Percentiles rank a stretch among this genome's conserved stretches.
phyloP scores from a whole-genome alignment of 192 early-diverging fungal species.

The Spizellomyces punctatus region DNA sequence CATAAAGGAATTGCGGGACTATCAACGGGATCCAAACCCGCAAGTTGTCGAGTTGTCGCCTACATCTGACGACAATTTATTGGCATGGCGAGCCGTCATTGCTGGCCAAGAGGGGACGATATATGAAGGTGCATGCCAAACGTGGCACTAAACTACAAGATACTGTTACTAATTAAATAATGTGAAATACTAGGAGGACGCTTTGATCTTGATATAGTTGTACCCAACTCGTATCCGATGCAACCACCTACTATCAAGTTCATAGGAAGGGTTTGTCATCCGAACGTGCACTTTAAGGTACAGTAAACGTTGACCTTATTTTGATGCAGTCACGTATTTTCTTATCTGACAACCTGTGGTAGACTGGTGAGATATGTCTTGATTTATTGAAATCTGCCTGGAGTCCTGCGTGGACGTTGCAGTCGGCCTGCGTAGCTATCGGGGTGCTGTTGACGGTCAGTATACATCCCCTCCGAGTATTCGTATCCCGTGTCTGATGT shows the following conservation, averaged over 20 bases:
- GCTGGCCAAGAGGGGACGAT: slow-evolving; percentile 65
- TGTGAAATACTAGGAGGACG: slow-evolving; percentile 53
- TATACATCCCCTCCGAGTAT: not conserved
- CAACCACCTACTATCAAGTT: slow-evolving; percentile 78
- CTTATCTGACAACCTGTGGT: slow-evolving; percentile 6
- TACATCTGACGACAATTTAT: slow-evolving; percentile 65
- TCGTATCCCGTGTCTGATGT: not conserved
- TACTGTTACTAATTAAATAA: slow-evolving; percentile 5
- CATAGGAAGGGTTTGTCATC: slow-evolving; percentile 79
- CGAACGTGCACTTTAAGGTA: slow-evolving; percentile 94
- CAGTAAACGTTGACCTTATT: not conserved
- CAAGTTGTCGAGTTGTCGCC: slow-evolving; percentile 68
- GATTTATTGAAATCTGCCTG: slow-evolving; percentile 93
- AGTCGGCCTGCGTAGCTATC: slow-evolving; percentile 83
- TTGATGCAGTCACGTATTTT: not conserved
- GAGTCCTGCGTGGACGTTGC: slow-evolving; percentile 94
- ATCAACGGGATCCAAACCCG: slow-evolving; percentile 41
- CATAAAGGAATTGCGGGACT: slow-evolving; percentile 60
- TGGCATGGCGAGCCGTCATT: slow-evolving; percentile 71
- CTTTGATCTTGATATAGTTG: slow-evolving; percentile 69
- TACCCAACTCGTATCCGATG: slow-evolving; percentile 78
- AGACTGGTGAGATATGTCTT: slow-evolving; percentile 96
- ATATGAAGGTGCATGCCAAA: slow-evolving; percentile 58
- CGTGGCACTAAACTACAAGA: not conserved
- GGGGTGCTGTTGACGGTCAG: slow-evolving; percentile 71